phyloP scores from a whole-genome alignment of 495 filamentous ascomycete genomes.

The Bryoglossum gracile region DNA sequence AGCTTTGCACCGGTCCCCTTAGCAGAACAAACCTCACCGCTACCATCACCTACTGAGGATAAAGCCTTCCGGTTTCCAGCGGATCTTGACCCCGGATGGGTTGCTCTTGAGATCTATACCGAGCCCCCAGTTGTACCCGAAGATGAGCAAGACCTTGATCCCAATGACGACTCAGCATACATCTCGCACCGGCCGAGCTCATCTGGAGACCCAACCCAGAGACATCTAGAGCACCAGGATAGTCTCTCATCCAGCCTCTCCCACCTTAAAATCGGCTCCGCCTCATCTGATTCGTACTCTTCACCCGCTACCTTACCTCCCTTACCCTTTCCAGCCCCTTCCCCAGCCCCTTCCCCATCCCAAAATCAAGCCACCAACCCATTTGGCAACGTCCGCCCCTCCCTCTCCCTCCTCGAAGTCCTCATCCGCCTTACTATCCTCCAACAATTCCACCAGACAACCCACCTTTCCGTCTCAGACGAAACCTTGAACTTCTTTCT shows the following conservation, averaged over 20 bases:
- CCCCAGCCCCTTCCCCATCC: slow-evolving; percentile 20
- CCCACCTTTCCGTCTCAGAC: slow-evolving; percentile 90
- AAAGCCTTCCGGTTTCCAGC: slow-evolving; percentile 61
- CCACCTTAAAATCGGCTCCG: slow-evolving; percentile 19
- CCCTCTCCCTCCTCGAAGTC: slow-evolving; percentile 89
- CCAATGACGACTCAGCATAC: slow-evolving; percentile 22
- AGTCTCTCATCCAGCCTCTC: slow-evolving; percentile 5
- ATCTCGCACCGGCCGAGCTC: slow-evolving; percentile 22
- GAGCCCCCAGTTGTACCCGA: slow-evolving; percentile 46
- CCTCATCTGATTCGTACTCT: too few species aligned
- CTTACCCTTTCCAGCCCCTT: slow-evolving; percentile 18
- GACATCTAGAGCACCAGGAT: not conserved
- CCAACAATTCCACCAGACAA: slow-evolving; percentile 94
- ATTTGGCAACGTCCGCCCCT: slow-evolving; percentile 58
- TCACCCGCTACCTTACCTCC: too few species aligned
- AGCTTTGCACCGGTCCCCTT: slow-evolving; percentile 20
- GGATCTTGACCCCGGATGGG: slow-evolving; percentile 88
- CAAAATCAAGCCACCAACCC: slow-evolving; percentile 24
- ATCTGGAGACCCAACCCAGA: not conserved
- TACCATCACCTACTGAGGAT: slow-evolving; percentile 8
- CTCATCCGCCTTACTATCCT: slow-evolving; percentile 84
- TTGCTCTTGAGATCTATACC: slow-evolving; percentile 83
- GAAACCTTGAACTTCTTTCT: slow-evolving; percentile 94
- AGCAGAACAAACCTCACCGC: slow-evolving; percentile 7
- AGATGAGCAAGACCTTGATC: slow-evolving; percentile 29